Evolutionary conservation across 192 early-diverging fungal species (phyloP).

Genomic region (Coemansia sp.): DNA sequence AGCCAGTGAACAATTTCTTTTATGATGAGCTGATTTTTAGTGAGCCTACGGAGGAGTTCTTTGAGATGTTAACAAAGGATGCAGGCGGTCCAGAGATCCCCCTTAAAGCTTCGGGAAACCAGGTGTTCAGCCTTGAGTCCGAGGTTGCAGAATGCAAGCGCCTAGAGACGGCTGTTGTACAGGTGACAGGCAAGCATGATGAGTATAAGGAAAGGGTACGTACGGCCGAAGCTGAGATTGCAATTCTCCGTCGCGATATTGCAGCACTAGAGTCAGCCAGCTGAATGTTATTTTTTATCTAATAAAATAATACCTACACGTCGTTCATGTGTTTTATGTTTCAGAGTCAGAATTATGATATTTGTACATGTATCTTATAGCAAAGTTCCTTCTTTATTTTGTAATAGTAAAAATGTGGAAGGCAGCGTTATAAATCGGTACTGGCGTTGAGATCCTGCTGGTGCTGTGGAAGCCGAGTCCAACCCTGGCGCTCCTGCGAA

Average conservation of each 20-base stretch:
- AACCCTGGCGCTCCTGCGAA: slow-evolving; percentile 8
- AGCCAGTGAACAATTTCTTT: slow-evolving; percentile 55
- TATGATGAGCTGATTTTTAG: slow-evolving; percentile 67
- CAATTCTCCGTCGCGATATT: slow-evolving; percentile 53
- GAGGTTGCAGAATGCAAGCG: slow-evolving; percentile 71
- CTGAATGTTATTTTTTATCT: background rate
- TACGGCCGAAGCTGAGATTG: slow-evolving; percentile 51
- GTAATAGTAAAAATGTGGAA: no score
- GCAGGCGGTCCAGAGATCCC: slow-evolving; percentile 55
- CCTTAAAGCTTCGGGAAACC: slow-evolving; percentile 45
- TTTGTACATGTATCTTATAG: no score
- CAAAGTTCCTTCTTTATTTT: no score
- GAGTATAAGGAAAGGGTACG: slow-evolving; percentile 52
- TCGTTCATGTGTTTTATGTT: no score
- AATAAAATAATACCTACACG: background rate
- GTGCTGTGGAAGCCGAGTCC: slow-evolving; percentile 28
- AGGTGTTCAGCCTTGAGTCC: slow-evolving; percentile 56
- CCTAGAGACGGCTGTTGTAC: slow-evolving; percentile 60
- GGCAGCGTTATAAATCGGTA: background rate
- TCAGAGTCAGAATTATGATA: slow-evolving; percentile 15
- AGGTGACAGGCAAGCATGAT: slow-evolving; percentile 60
- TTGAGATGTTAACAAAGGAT: slow-evolving; percentile 59
- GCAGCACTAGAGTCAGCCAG: slow-evolving; percentile 39
- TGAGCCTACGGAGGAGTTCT: slow-evolving; percentile 77
- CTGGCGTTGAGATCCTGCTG: slow-evolving; percentile 4